Conservation (phyloP, 176 grass and related monocot genomes). For the Carex cristatella region DNA sequence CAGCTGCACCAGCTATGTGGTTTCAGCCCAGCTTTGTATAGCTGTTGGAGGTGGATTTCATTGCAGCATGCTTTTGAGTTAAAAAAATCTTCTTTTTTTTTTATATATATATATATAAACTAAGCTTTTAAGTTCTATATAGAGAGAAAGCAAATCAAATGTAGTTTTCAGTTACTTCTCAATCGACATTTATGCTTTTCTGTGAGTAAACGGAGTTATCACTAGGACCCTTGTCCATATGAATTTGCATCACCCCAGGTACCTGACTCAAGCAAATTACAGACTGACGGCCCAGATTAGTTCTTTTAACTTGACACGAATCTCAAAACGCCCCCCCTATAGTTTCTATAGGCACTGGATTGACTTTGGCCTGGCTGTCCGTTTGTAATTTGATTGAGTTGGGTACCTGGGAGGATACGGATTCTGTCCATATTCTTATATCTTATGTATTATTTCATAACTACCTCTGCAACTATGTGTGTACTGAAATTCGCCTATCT, state of each 20-base stretch:
- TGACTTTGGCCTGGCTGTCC: no score
- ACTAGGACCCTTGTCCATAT: not conserved
- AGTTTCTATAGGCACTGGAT: no score
- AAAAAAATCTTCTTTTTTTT: not conserved
- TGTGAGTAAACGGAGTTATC: not conserved
- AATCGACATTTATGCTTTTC: not conserved
- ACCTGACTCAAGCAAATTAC: no score
- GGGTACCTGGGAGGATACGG: no score
- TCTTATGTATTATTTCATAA: not conserved
- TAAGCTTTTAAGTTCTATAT: not conserved
- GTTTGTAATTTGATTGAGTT: no score
- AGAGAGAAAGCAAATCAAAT: not conserved
- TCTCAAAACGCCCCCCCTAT: no score
- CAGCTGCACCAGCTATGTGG: constrained; percentile 2
- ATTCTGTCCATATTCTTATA: not conserved
- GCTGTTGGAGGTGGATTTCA: not conserved
- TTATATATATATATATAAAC: not conserved
- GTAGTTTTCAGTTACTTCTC: not conserved
- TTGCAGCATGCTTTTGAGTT: not conserved
- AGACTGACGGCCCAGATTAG: no score
- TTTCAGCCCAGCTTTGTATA: constrained; percentile 14
- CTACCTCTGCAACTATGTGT: not conserved
- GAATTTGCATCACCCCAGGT: no score
- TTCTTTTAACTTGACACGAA: no score
- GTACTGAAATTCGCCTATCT: not conserved